These are phyloP conservation scores for Seiridium cupressi DNA, from an alignment of 2,329 filamentous ascomycete species.

Conservation along the genomic window DNA sequence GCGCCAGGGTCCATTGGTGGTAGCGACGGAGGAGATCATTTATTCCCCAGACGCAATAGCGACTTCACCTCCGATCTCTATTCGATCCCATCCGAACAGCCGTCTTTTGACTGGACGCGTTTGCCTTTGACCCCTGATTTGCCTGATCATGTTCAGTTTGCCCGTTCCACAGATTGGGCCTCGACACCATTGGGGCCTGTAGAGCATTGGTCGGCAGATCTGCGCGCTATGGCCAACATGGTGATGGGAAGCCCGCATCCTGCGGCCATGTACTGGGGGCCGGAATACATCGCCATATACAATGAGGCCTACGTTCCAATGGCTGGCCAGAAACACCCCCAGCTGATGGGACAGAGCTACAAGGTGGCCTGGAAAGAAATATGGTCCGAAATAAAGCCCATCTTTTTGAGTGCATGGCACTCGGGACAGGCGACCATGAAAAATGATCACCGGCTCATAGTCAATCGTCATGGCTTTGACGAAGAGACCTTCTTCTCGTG, in stretches of 20 bases:
- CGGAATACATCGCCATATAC: slow-evolving; percentile 66
- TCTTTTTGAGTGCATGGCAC: slow-evolving; percentile 64
- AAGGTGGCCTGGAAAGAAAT: slow-evolving; percentile 70
- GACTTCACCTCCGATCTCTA: slow-evolving; percentile 19
- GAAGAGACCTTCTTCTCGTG: slow-evolving; percentile 84
- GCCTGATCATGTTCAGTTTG: slow-evolving; percentile 70
- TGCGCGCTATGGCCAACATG: slow-evolving; percentile 77
- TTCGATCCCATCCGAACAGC: slow-evolving; percentile 28
- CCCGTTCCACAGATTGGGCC: slow-evolving; percentile 70
- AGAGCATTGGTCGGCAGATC: slow-evolving; percentile 67
- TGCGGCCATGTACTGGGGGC: slow-evolving; percentile 77
- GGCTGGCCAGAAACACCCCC: slow-evolving; percentile 74
- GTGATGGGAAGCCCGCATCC: slow-evolving; percentile 79
- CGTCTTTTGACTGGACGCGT: slow-evolving; percentile 80
- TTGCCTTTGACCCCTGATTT: slow-evolving; percentile 62
- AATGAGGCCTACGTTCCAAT: slow-evolving; percentile 71
- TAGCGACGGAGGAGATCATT: slow-evolving; percentile 20
- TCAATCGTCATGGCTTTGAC: slow-evolving; percentile 65
- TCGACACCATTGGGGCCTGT: slow-evolving; percentile 73
- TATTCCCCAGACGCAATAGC: slow-evolving; percentile 15
- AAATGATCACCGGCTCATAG: slow-evolving; percentile 75
- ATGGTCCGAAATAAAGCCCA: slow-evolving; percentile 67
- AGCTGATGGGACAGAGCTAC: slow-evolving; percentile 72
- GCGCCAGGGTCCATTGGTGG: slow-evolving; percentile 13
- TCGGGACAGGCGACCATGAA: slow-evolving; percentile 82